These are phyloP conservation scores for Suillus discolor DNA, from an alignment of 768 basidiomycete genomes.

Conservation along the genomic window DNA sequence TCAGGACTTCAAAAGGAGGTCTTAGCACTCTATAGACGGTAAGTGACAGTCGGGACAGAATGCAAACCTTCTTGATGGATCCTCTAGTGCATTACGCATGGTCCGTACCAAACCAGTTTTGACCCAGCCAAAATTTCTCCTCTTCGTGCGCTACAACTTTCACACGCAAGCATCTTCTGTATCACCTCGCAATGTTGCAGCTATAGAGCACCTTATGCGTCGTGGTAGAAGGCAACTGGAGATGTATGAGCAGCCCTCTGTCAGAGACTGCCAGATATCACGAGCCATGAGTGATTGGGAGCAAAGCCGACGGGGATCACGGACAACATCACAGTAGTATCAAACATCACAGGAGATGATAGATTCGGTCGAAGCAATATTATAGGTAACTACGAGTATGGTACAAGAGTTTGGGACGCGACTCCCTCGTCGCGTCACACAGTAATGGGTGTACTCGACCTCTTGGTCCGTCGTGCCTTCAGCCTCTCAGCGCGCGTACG, in stretches of 20 bases:
- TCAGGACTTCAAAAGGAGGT: constrained; percentile 59
- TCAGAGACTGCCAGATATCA: constrained; percentile 78
- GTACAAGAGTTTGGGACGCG: neutral
- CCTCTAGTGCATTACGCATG: constrained; percentile 72
- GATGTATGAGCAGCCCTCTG: constrained; percentile 63
- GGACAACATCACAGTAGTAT: constrained; percentile 7
- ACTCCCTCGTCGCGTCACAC: neutral
- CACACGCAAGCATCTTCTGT: constrained; percentile 60
- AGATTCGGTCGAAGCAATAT: neutral
- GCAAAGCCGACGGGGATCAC: constrained; percentile 26
- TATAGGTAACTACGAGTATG: constrained; percentile 1
- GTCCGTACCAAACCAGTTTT: constrained; percentile 63
- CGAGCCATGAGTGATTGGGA: constrained; percentile 72
- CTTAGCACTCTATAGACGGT: constrained; percentile 59
- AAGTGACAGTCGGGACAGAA: constrained; percentile 16
- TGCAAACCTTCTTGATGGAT: constrained; percentile 10
- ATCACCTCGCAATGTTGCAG: constrained; percentile 65
- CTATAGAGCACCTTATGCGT: constrained; percentile 77
- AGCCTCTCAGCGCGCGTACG: constrained; percentile 7
- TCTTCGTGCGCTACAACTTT: constrained; percentile 72
- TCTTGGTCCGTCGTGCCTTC: constrained; percentile 6
- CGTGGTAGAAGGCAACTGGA: constrained; percentile 69
- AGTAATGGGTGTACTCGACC: neutral
- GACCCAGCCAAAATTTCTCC: constrained; percentile 64
- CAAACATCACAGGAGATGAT: neutral